Evolutionary conservation across 1,284 basidiomycete genomes (phyloP), one percentile per base, ranked within the genome.

Genomic region (Entoloma clypeatum): DNA sequence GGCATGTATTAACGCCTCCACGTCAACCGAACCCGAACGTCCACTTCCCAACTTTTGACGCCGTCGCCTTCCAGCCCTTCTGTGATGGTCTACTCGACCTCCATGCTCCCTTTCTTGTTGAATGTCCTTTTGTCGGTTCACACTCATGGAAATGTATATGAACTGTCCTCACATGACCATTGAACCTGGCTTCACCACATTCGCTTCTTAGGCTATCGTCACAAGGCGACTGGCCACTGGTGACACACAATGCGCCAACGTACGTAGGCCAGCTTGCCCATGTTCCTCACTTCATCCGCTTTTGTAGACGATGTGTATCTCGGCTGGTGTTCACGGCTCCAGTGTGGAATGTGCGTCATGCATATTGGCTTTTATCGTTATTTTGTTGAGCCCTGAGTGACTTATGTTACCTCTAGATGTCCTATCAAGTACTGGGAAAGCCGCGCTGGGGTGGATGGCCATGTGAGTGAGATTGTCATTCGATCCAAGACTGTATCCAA

Each of bases 371-470:
- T n/a, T n/a, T n/a, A n/a, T n/a, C n/a, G n/a, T n/a, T 8, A 16
- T 7, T 23, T n/a, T 16, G 10, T 8, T 17, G 10, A 17, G n/a
- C 16, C 28, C 8, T 10, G 7, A 26, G 25, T 1, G 18, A 27
- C 30, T 16, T 35, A 41, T 4, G 36, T 31, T 35, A 11, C 5
- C 38, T 33, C 11, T 46, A 75, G 72, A 75, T 53, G 59, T 64
- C 7, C 56, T 70, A 13, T 59, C 62, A 30, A 67, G 63, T 36
- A 65, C 58, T 14, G 69, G 65, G 27, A 56, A 51, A 32, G 41
- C 36, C 16, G 49, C 48, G 2, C 61, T 71, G 21, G 77, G 75
- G n/a, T 79, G 74, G 74, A 77, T 79, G 69, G 75, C 65, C 26
- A 71, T 79, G 75, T 74, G 41, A 40, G 67, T 57, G 17, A 23